These are phyloP conservation scores for Acanthamoeba royreba DNA, from an alignment of 208 protist genomes.

Conservation along the genomic window DNA sequence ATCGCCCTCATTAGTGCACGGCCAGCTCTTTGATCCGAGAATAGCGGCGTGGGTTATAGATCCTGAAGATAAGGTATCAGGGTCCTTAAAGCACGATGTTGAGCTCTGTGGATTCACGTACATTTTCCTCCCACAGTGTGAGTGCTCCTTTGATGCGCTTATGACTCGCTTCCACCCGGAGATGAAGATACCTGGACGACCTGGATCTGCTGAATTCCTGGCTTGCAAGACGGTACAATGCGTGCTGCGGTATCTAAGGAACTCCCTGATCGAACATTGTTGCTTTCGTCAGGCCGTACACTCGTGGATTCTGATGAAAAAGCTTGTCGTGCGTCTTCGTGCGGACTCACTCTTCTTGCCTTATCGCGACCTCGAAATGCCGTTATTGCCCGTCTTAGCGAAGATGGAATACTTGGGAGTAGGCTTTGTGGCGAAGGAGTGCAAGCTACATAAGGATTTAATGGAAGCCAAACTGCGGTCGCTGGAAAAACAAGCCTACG, in stretches of 20 bases:
- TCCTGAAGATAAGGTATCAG: not conserved
- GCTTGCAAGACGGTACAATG: not conserved
- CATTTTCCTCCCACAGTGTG: not conserved
- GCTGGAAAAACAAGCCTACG: not conserved
- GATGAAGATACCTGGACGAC: not conserved
- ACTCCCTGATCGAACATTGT: not conserved
- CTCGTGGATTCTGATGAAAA: constrained; percentile 46
- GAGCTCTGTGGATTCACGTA: too few relatives aligned
- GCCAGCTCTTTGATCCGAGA: not conserved
- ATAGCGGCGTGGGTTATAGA: constrained; percentile 25
- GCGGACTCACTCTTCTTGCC: not conserved
- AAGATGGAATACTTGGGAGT: constrained; percentile 17
- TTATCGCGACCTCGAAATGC: constrained; percentile 29
- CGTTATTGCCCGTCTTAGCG: not conserved
- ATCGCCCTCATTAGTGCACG: not conserved
- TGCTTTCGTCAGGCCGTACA: not conserved
- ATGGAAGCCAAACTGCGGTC: not conserved
- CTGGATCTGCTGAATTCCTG: not conserved
- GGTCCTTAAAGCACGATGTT: too few relatives aligned
- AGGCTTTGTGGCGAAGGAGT: not conserved
- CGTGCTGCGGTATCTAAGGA: not conserved
- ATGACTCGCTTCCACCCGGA: not conserved
- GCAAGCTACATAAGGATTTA: constrained; percentile 14
- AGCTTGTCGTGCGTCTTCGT: not conserved
- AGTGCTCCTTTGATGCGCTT: not conserved